Evolutionary conservation across 2,329 filamentous ascomycete species (phyloP), one percentile per base, ranked within the genome.

Genomic region (Colletotrichum sp.): DNA sequence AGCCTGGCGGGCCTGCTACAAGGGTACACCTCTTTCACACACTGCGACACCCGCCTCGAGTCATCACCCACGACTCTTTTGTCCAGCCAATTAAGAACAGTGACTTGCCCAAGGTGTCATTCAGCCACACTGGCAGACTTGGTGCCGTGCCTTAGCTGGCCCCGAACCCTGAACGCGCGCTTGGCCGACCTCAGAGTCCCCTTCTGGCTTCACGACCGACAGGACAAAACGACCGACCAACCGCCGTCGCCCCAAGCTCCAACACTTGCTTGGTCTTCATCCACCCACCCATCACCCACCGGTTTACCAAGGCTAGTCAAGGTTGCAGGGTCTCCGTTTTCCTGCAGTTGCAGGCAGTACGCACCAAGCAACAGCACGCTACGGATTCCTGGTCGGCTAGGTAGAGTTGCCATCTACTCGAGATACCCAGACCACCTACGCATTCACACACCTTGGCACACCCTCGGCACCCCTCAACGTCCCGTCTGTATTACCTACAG

Each of bases 131-230:
- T 36, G 32, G n/a, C 60, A 16, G 60, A 24, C 12, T 64, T 32
- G 32, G 36, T 28, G 34, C 26, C 63, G 36, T 65, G 16, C 34
- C 63, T 49, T 49, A 21, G 34, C 63, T 65, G 21, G 63, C 16
- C 63, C 28, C 24, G 36, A 65, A 59, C 71, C 62, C 69, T 72
- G 44, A 55, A 67, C 24, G 55, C 72, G 72, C 72, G 34, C 69
- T 67, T 63, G 69, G 62, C 69, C 69, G 36, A 62, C 72, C 44
- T 67, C 60, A 75, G 26, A 62, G 34, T 10, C 52, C 21, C 55
- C 69, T 75, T 75, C 69, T 59, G 72, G 72, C 62, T 72, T 67
- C 62, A 75, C 72, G 60, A 72, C 69, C 72, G 72, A 75, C 66
- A 62, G 62, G 36, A 16, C 62, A 59, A 66, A 66, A 75, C 34